Base-by-base conservation (phyloP, 1,284 basidiomycete genomes). In the Veloboletus limbatus region DNA sequence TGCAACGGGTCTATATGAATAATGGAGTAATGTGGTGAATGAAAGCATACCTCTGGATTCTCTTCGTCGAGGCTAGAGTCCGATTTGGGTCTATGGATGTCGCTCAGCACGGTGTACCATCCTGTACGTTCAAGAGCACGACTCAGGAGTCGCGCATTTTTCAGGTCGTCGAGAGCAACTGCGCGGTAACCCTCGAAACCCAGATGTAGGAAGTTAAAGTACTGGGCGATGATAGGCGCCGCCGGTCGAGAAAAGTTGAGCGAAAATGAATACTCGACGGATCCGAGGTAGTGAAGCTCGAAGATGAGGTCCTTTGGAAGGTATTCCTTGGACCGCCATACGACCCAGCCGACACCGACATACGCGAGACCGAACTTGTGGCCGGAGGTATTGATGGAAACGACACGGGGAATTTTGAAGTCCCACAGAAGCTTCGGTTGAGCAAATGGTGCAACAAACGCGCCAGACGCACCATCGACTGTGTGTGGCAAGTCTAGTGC, bases 211-310 rank as follows among this genome's bases (percentile, higher is more conserved):
- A 93, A 80, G 67, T 92, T 96, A 77, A 92, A 97, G 72, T 95
- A 92, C 67, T 96, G 92, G 1, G 83, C 89, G 40, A 97, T 85
- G 61, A 98, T 88, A 9, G 94, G 91, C 32, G 90, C 81, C 20
- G 91, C 91, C 0, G 92, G 92, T 8, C 94, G 82, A 34, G 89
- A 92, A 67, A 98, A 98, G 74, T 98, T 97, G 61, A 97, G 78
- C 20, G 92, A 95, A 75, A 95, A 97, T 1, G 85, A 78, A 52
- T 80, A 81, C 54, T 79, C 78, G 26, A 78, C 69, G 10, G 75
- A 78, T 33, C 78, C 79, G 22, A 82, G 72, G 65, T 91, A 93
- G 66, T 95, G 92, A 17, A 97, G 78, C 68, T 97, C 94, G 62
- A 98, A 97, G 54, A 97, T 88, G 52, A 95, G 80, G 52, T 93